Percentiles rank a stretch among this genome's conserved stretches.
Evolutionary conservation across 495 filamentous ascomycete genomes (phyloP).

Genomic region (Neurospora sp.): DNA sequence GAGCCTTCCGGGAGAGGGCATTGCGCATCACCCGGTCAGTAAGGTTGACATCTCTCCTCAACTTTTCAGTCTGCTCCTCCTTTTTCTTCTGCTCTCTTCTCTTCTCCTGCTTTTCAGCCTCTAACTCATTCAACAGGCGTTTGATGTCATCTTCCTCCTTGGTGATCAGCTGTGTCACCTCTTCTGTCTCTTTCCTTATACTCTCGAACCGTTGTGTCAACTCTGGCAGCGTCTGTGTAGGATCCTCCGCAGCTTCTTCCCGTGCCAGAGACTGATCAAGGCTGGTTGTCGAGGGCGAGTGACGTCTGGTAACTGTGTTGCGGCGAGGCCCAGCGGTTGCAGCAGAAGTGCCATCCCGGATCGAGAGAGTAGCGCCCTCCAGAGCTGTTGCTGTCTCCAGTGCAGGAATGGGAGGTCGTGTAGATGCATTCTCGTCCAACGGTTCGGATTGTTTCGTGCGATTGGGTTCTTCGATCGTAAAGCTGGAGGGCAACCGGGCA

Average conservation of each 20-base stretch:
- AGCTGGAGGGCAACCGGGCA: slow-evolving; percentile 42
- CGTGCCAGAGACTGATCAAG: slow-evolving; percentile 41
- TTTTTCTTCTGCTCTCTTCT: slow-evolving; percentile 69
- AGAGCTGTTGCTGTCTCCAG: slow-evolving; percentile 47
- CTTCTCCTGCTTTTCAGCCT: slow-evolving; percentile 58
- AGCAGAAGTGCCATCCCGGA: slow-evolving; percentile 50
- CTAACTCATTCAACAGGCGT: slow-evolving; percentile 66
- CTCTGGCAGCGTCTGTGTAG: slow-evolving; percentile 38
- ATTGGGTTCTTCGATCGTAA: slow-evolving; percentile 35
- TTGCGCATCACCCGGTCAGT: slow-evolving; percentile 73
- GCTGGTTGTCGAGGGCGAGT: slow-evolving; percentile 60
- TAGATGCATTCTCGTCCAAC: slow-evolving; percentile 28
- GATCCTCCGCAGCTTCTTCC: slow-evolving; percentile 31
- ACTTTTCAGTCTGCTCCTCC: slow-evolving; percentile 70
- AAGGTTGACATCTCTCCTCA: slow-evolving; percentile 69
- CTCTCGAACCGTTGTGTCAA: slow-evolving; percentile 63
- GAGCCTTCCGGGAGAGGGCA: slow-evolving; percentile 68
- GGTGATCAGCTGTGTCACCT: slow-evolving; percentile 39
- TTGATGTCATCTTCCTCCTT: slow-evolving; percentile 60
- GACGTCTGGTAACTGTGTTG: slow-evolving; percentile 58
- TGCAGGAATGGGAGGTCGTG: slow-evolving; percentile 31
- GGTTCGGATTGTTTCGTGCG: slow-evolving; percentile 26
- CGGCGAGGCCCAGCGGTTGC: slow-evolving; percentile 50
- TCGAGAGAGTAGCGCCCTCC: slow-evolving; percentile 41
- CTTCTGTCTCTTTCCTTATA: slow-evolving; percentile 60